Evolutionary conservation across 2,329 filamentous ascomycete species (phyloP).

Genomic region (Gnomoniopsis sp.): DNA sequence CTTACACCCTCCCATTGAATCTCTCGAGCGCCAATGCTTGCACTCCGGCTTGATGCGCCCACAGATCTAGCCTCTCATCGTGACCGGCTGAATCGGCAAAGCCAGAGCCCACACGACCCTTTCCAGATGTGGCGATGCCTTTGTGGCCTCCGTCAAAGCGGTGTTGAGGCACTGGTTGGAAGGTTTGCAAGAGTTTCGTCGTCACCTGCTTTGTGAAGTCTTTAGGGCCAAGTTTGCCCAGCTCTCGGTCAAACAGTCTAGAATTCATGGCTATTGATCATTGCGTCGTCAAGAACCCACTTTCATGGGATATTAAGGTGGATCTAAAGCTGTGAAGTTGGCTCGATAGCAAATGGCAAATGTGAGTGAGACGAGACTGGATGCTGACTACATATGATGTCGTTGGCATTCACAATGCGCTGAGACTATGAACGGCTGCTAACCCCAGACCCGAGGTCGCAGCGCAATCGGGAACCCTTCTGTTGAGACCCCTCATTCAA

Average conservation of each 20-base stretch:
- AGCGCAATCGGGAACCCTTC: not conserved
- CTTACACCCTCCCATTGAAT: constrained; percentile 73
- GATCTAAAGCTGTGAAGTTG: too few species aligned
- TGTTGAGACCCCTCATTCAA: too few species aligned
- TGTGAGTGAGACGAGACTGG: not conserved
- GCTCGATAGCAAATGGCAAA: not conserved
- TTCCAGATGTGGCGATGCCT: constrained; percentile 26
- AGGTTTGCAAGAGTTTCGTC: constrained; percentile 63
- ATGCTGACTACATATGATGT: not conserved
- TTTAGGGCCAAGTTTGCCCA: constrained; percentile 62
- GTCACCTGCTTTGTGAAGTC: constrained; percentile 64
- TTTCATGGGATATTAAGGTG: not conserved
- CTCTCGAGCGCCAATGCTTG: constrained; percentile 77
- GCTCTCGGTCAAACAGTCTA: constrained; percentile 71
- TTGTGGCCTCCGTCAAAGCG: constrained; percentile 65
- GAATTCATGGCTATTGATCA: constrained; percentile 57
- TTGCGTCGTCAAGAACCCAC: not conserved
- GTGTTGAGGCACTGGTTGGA: constrained; percentile 64
- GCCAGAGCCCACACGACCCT: constrained; percentile 21
- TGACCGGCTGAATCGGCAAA: constrained; percentile 19
- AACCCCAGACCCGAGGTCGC: not conserved
- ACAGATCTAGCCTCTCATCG: constrained; percentile 36
- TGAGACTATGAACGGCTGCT: not conserved
- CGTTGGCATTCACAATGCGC: not conserved
- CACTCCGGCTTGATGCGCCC: constrained; percentile 75